Conservation (phyloP, 306 rosid genomes). For the Medicago lupulina region DNA sequence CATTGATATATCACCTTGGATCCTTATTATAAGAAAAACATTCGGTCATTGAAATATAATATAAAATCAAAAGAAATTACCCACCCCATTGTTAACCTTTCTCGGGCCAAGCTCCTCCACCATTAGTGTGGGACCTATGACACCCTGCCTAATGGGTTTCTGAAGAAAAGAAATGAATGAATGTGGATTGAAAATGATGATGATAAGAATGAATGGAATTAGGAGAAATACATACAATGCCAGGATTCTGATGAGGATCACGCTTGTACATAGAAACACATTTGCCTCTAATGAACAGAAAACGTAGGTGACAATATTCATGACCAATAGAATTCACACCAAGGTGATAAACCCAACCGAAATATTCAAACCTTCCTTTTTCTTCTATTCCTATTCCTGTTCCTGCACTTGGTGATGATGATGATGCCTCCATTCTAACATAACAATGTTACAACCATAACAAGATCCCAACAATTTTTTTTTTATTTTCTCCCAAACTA, state of each 20-base stretch:
- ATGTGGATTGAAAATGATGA: neutral
- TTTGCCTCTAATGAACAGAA: slow-evolving; percentile 74
- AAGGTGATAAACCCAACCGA: slow-evolving; percentile 90
- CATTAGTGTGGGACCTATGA: slow-evolving; percentile 85
- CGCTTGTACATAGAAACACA: slow-evolving; percentile 82
- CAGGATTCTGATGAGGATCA: slow-evolving; percentile 80
- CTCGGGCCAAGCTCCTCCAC: slow-evolving; percentile 77
- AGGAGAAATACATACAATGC: slow-evolving; percentile 60
- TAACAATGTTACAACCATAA: too few species aligned
- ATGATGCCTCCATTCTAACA: slow-evolving; percentile 3
- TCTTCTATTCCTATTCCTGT: slow-evolving; percentile 45
- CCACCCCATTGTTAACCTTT: slow-evolving; percentile 51
- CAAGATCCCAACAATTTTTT: neutral
- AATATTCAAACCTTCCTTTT: slow-evolving; percentile 59
- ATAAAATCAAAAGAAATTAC: neutral
- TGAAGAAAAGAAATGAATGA: slow-evolving; percentile 28
- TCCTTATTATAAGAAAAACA: too few species aligned
- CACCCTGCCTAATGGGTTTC: slow-evolving; percentile 91
- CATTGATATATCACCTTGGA: too few species aligned
- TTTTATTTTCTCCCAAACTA: neutral
- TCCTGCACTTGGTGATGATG: neutral
- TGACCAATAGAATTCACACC: slow-evolving; percentile 85
- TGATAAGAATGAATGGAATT: neutral
- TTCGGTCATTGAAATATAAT: too few species aligned
- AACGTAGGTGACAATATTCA: slow-evolving; percentile 80